Evolutionary conservation across 306 rosid genomes (phyloP).

Genomic region (Vigna unguiculata): DNA sequence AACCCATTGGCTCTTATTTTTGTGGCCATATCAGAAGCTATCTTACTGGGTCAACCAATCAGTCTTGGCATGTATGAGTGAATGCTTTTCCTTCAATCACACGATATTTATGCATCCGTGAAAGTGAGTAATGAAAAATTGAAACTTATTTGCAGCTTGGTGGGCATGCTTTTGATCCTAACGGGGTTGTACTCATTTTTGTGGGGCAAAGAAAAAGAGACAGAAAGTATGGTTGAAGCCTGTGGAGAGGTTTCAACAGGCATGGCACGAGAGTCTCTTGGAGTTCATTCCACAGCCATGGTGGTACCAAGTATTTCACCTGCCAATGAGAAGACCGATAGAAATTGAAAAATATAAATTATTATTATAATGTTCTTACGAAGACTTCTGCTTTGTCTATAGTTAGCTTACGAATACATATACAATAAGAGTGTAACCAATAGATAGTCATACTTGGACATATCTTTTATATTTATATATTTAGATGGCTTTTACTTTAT

Average conservation of each 20-base stretch:
- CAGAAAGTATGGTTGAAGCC: not conserved
- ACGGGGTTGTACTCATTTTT: conserved; percentile 13
- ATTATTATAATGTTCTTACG: too few species aligned
- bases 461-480: too few species aligned
- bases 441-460: too few species aligned
- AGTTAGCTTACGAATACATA: too few species aligned
- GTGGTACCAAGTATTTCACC: conserved; percentile 47
- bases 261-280: conserved; percentile 36
- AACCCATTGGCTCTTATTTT: conserved; percentile 74
- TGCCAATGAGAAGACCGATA: not conserved
- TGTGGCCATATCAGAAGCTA: conserved; percentile 66
- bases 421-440: too few species aligned
- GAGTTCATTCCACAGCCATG: conserved; percentile 30
- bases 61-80: conserved; percentile 60
- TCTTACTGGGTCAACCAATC: conserved; percentile 61
- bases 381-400: too few species aligned
- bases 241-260: not conserved
- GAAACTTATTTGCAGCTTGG: conserved; percentile 12
- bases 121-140: not conserved
- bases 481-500: too few species aligned
- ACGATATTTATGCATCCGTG: not conserved
- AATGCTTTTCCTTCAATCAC: not conserved
- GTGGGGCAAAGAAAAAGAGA: conserved; percentile 16
- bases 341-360: not conserved
- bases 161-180: conserved; percentile 1